Conservation (phyloP, 179 eudicot species). For the Carnegiea gigantea region DNA sequence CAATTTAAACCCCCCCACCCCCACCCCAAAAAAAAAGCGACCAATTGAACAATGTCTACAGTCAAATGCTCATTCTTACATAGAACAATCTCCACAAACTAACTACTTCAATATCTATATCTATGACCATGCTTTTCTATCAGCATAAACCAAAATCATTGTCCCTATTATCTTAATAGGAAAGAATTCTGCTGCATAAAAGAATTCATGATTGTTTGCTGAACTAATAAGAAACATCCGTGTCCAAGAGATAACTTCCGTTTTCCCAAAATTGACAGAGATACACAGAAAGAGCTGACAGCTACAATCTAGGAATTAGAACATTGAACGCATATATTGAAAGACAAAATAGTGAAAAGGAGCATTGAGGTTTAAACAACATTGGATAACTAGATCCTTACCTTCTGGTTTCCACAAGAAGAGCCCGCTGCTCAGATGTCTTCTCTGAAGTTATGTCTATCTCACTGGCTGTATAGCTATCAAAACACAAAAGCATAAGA, state of each 20-base stretch:
- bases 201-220: neutral
- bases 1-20: no score
- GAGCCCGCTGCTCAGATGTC: conserved; percentile 57
- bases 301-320: neutral
- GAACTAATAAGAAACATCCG: neutral
- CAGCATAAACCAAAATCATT: no score
- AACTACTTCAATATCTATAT: no score
- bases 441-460: conserved; percentile 42
- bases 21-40: no score
- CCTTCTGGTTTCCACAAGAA: conserved; percentile 74
- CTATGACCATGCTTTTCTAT: no score
- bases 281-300: neutral
- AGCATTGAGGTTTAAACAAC: neutral
- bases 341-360: neutral
- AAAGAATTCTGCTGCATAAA: neutral
- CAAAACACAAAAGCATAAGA: neutral
- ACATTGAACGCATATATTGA: neutral
- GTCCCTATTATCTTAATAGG: no score
- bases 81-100: no score
- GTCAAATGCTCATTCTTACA: no score
- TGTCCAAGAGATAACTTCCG: neutral
- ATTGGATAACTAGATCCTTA: conserved; percentile 17
- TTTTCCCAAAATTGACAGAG: neutral
- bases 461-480: conserved; percentile 51
- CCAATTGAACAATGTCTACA: no score